Evolutionary conservation across 2,329 filamentous ascomycete species (phyloP).

Genomic region (Periglandula ipomoeae): DNA sequence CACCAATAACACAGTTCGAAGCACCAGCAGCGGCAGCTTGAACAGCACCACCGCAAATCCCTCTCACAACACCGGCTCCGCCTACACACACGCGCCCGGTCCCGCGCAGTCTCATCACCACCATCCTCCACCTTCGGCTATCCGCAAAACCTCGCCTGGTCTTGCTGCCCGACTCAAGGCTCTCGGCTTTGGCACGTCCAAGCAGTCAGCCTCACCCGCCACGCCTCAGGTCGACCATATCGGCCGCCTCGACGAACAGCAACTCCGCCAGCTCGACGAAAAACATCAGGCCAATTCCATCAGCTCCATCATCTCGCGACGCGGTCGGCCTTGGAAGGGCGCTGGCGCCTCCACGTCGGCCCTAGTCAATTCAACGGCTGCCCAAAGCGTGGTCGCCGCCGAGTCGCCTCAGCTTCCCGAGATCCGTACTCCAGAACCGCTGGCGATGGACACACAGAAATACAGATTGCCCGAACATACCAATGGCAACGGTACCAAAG

Average conservation of each 20-base stretch:
- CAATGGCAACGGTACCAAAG: slow-evolving; percentile 59
- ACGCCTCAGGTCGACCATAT: slow-evolving; percentile 36
- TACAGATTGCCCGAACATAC: slow-evolving; percentile 64
- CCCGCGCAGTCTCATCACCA: slow-evolving; percentile 13
- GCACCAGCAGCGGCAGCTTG: slow-evolving; percentile 6
- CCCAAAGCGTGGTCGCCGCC: slow-evolving; percentile 16
- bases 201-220: slow-evolving; percentile 22
- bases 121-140: slow-evolving; percentile 18
- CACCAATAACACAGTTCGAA: slow-evolving; percentile 3
- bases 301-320: slow-evolving; percentile 46
- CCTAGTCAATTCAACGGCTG: slow-evolving; percentile 15
- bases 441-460: slow-evolving; percentile 64
- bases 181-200: slow-evolving; percentile 46
- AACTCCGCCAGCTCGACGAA: slow-evolving; percentile 60
- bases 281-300: slow-evolving; percentile 46
- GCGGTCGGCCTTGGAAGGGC: slow-evolving; percentile 65
- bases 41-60: background rate
- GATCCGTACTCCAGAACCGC: slow-evolving; percentile 38
- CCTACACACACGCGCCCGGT: slow-evolving; percentile 17
- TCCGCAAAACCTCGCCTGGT: slow-evolving; percentile 54
- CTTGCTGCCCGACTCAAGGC: slow-evolving; percentile 57
- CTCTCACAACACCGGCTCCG: slow-evolving; percentile 7
- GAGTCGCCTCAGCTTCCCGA: slow-evolving; percentile 36
- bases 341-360: slow-evolving; percentile 34
- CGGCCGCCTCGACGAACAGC: slow-evolving; percentile 61